Percentiles rank a stretch among this genome's conserved stretches.
These are phyloP conservation scores for Leccinum fallax DNA, from an alignment of 1,284 basidiomycete genomes.

Conservation along the genomic window DNA sequence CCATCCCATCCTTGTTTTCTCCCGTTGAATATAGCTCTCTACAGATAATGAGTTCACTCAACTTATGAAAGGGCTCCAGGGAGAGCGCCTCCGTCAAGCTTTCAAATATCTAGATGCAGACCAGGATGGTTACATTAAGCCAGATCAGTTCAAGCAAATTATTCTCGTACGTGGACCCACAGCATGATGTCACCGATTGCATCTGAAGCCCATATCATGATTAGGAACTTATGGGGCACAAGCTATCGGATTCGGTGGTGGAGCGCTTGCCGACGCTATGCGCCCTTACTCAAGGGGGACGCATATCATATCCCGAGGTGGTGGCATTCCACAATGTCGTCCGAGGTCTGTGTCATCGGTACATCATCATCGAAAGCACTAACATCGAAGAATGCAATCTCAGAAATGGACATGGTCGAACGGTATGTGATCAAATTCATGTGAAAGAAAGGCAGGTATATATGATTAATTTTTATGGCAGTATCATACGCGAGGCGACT, in stretches of 20 bases:
- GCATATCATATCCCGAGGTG: constrained; percentile 94
- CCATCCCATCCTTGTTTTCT: constrained; percentile 8
- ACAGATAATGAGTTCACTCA: constrained; percentile 93
- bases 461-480: constrained; percentile 30
- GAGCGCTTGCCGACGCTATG: constrained; percentile 88
- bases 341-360: constrained; percentile 53
- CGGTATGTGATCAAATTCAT: constrained; percentile 47
- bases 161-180: constrained; percentile 64
- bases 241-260: constrained; percentile 89
- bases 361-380: constrained; percentile 11
- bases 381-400: constrained; percentile 10
- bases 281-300: constrained; percentile 82
- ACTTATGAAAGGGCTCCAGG: constrained; percentile 96
- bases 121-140: constrained; percentile 88
- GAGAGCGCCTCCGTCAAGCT: constrained; percentile 91
- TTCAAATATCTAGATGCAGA: constrained; percentile 89
- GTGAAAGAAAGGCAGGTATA: not conserved
- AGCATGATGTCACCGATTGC: not conserved
- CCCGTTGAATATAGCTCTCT: constrained; percentile 6
- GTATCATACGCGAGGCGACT: constrained; percentile 83
- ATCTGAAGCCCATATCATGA: constrained; percentile 4
- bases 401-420: constrained; percentile 96
- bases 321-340: constrained; percentile 95
- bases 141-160: constrained; percentile 91
- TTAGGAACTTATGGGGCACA: constrained; percentile 93